Conservation (phyloP, 1,284 basidiomycete species). For the Rhodotorula sp. region DNA sequence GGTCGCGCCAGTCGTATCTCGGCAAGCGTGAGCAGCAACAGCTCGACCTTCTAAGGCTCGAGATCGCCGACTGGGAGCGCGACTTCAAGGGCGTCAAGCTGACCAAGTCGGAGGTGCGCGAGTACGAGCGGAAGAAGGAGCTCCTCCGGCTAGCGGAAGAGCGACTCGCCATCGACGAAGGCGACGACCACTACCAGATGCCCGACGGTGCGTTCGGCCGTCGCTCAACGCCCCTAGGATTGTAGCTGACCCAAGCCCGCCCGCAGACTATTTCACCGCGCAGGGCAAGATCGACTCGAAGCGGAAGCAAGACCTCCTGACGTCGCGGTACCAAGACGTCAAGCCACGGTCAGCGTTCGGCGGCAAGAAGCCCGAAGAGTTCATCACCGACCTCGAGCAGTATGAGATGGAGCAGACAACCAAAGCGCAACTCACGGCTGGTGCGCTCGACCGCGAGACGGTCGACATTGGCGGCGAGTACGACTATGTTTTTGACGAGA, state of each 20-base stretch:
- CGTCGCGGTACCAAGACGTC: slow-evolving; percentile 90
- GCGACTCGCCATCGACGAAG: slow-evolving; percentile 86
- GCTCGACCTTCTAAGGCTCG: slow-evolving; percentile 86
- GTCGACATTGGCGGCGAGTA: slow-evolving; percentile 65
- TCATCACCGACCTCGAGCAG: slow-evolving; percentile 92
- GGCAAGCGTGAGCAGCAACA: slow-evolving; percentile 94
- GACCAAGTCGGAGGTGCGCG: slow-evolving; percentile 75
- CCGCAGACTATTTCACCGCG: slow-evolving; percentile 86
- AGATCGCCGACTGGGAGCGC: slow-evolving; percentile 87
- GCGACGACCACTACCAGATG: slow-evolving; percentile 87
- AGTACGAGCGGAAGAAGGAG: slow-evolving; percentile 89
- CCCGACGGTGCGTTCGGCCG: slow-evolving; percentile 58
- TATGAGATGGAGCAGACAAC: slow-evolving; percentile 82
- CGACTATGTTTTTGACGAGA: slow-evolving; percentile 98
- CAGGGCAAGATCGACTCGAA: slow-evolving; percentile 98
- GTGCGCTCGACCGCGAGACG: slow-evolving; percentile 82
- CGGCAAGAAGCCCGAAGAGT: slow-evolving; percentile 65
- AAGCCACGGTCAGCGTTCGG: slow-evolving; percentile 54
- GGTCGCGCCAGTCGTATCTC: slow-evolving; percentile 89
- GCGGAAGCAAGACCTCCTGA: slow-evolving; percentile 89
- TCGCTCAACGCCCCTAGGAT: too few species aligned
- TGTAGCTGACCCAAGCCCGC: slow-evolving; percentile 11
- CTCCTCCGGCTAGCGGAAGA: slow-evolving; percentile 89
- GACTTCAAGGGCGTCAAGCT: slow-evolving; percentile 84
- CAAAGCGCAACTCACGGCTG: slow-evolving; percentile 81